Evolutionary conservation across 768 basidiomycete species (phyloP).

Genomic region (Pleurotus salmoneostramineus): DNA sequence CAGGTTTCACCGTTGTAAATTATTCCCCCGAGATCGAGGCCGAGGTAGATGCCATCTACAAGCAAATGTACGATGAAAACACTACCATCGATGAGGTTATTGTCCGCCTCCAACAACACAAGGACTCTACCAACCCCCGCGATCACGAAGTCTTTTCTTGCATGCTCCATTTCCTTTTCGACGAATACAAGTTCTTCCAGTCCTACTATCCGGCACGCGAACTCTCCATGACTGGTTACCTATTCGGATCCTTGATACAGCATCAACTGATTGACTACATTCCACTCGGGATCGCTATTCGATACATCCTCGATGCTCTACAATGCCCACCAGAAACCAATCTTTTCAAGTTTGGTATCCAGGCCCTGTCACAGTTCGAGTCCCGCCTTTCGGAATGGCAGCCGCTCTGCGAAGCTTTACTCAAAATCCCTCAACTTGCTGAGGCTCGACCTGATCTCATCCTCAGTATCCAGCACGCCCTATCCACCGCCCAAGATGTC

Average conservation of each 20-base stretch:
- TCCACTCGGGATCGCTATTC: conserved; percentile 93
- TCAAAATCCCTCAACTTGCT: conserved; percentile 81
- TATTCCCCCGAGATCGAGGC: conserved; percentile 88
- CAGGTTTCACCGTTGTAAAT: conserved; percentile 84
- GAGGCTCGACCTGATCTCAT: conserved; percentile 84
- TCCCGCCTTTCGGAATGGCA: conserved; percentile 88
- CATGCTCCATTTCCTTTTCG: conserved; percentile 99
- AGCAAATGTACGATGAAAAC: conserved; percentile 96
- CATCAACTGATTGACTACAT: conserved; percentile 90
- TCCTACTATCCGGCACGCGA: conserved; percentile 92
- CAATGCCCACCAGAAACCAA: conserved; percentile 89
- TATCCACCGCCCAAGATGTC: conserved; percentile 48
- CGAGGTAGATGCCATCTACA: conserved; percentile 94
- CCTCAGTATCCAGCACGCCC: conserved; percentile 63
- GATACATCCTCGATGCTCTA: conserved; percentile 93
- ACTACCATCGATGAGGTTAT: conserved; percentile 95
- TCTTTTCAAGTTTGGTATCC: conserved; percentile 92
- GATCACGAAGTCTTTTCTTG: conserved; percentile 99
- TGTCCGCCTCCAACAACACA: conserved; percentile 78
- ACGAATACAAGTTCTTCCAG: conserved; percentile 99
- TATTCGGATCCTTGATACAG: conserved; percentile 96
- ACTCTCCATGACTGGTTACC: conserved; percentile 90
- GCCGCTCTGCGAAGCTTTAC: conserved; percentile 83
- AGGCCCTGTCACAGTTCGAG: conserved; percentile 87
- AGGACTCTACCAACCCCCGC: conserved; percentile 73